Percentiles rank a stretch among this genome's conserved stretches.
Evolutionary conservation across 116 monocot genomes (phyloP).

Genomic region (Papilionanthe hybrid): DNA sequence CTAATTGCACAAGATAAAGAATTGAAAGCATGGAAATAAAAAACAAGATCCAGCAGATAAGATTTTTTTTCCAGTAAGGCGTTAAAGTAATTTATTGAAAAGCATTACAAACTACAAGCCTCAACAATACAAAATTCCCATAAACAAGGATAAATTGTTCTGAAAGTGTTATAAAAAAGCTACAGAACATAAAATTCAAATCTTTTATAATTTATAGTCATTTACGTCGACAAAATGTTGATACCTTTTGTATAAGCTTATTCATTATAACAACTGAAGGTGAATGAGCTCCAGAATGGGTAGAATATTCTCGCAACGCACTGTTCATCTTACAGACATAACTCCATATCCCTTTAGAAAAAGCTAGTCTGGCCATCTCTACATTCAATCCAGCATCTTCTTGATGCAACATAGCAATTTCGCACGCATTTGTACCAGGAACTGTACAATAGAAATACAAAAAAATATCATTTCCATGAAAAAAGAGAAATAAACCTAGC

Average conservation of each 20-base stretch:
- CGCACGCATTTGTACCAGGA: slow-evolving; percentile 74
- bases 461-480: background rate
- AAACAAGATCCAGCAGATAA: too few species aligned
- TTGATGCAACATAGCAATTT: slow-evolving; percentile 76
- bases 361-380: slow-evolving; percentile 84
- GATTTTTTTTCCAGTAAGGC: too few species aligned
- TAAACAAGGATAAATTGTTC: too few species aligned
- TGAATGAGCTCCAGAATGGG: slow-evolving; percentile 16
- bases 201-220: background rate
- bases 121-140: too few species aligned
- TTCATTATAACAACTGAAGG: slow-evolving; percentile 29
- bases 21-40: too few species aligned
- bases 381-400: slow-evolving; percentile 87
- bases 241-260: slow-evolving; percentile 58
- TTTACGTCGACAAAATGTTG: background rate
- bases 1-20: too few species aligned
- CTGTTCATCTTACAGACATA: slow-evolving; percentile 83
- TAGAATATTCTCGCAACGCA: slow-evolving; percentile 68
- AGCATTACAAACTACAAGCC: too few species aligned
- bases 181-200: background rate
- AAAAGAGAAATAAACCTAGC: slow-evolving; percentile 2
- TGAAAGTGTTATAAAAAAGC: background rate
- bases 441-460: slow-evolving; percentile 29
- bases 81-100: too few species aligned
- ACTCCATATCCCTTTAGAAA: slow-evolving; percentile 86